phyloP scores from a whole-genome alignment of 306 rosid species.

The Hylodesmum podocarpum region DNA sequence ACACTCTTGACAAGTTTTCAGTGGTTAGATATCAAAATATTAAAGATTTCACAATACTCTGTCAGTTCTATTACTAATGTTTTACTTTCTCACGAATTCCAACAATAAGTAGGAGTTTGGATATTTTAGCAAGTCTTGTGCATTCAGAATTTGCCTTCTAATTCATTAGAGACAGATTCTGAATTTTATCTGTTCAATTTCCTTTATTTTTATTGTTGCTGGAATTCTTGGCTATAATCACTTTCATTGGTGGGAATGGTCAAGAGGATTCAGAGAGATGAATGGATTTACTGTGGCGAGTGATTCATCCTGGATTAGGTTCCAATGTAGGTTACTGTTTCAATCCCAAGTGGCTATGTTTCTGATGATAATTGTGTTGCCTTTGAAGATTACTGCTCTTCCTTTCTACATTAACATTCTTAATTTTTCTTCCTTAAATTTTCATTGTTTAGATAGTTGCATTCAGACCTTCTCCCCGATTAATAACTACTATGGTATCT shows the following conservation, averaged over 20 bases:
- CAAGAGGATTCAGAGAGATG: constrained; percentile 78
- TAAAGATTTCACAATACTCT: background rate
- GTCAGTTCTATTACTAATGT: background rate
- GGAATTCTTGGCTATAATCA: constrained; percentile 83
- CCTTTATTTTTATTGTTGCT: constrained; percentile 58
- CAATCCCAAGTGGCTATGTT: background rate
- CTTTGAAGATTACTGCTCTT: background rate
- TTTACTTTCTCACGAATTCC: background rate
- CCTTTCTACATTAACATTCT: background rate
- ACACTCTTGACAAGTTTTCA: background rate
- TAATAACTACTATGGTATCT: constrained; percentile 68
- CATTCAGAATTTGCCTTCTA: background rate
- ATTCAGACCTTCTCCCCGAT: constrained; percentile 59
- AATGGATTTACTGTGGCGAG: constrained; percentile 92
- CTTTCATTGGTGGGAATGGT: constrained; percentile 82
- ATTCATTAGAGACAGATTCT: background rate
- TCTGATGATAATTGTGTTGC: background rate
- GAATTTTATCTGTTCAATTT: constrained; percentile 22
- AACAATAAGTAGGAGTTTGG: background rate
- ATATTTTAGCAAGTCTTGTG: background rate
- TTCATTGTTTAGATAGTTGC: constrained; percentile 61
- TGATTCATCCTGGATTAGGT: constrained; percentile 78
- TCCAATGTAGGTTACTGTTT: constrained; percentile 58
- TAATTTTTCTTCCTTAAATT: background rate
- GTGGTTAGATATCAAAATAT: background rate